Percentiles rank a stretch among this genome's conserved stretches.
phyloP scores from a whole-genome alignment of 129 eudicot genomes.

The Smallanthus sonchifolius region DNA sequence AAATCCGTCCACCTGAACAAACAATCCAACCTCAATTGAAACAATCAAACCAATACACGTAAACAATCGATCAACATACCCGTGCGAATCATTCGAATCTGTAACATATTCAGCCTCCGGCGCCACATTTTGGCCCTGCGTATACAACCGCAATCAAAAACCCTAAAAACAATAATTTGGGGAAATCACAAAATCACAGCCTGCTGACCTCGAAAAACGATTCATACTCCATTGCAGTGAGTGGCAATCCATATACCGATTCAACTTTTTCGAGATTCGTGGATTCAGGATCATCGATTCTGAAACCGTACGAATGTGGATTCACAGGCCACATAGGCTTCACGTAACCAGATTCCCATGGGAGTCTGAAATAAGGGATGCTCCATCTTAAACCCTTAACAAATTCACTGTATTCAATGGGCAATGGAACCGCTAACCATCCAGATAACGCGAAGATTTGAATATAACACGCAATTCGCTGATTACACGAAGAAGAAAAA shows the following conservation, averaged over 20 bases:
- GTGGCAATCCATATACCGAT: constrained; percentile 67
- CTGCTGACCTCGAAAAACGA: constrained; percentile 69
- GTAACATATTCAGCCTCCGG: constrained; percentile 33
- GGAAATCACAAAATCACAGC: neutral
- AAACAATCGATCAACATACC: neutral
- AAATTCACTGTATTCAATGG: constrained; percentile 78
- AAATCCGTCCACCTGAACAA: constrained; percentile 76
- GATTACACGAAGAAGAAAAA: constrained; percentile 17
- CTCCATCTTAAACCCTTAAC: constrained; percentile 82
- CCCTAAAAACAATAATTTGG: neutral
- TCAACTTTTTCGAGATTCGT: constrained; percentile 22
- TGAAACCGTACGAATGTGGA: constrained; percentile 36
- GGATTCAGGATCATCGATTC: constrained; percentile 20
- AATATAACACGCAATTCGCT: constrained; percentile 88
- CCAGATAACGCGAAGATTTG: constrained; percentile 80
- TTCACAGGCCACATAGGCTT: constrained; percentile 39
- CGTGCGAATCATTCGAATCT: constrained; percentile 34
- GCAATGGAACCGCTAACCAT: constrained; percentile 80
- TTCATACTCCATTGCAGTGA: constrained; percentile 68
- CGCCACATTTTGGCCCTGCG: neutral
- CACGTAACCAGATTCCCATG: constrained; percentile 53
- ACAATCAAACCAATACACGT: neutral
- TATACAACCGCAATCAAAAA: neutral
- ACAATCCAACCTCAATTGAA: neutral
- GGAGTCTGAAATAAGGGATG: constrained; percentile 80